These are phyloP conservation scores for Candida nemodendra DNA, from an alignment of 805 yeast species.

Conservation along the genomic window DNA sequence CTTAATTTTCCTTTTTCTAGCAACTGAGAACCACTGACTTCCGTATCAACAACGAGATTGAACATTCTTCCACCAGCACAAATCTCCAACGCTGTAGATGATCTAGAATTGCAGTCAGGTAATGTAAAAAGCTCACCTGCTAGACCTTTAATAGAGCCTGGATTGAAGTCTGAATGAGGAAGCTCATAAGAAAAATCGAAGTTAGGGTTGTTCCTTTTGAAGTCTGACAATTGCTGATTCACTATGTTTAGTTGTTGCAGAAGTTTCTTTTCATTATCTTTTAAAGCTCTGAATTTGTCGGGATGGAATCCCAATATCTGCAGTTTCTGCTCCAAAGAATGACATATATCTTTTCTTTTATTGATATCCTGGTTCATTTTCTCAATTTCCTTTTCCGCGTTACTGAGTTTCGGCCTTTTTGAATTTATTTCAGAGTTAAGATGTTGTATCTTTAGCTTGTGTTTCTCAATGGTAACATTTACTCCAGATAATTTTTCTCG, in stretches of 20 bases:
- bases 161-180: conserved; percentile 62
- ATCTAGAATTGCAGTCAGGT: conserved; percentile 51
- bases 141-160: conserved; percentile 73
- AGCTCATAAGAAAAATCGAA: conserved; percentile 71
- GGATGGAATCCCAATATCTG: conserved; percentile 58
- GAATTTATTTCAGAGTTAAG: conserved; percentile 48
- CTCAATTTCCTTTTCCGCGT: conserved; percentile 52
- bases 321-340: conserved; percentile 41
- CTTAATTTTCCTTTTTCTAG: conserved; percentile 75
- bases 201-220: conserved; percentile 65
- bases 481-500: conserved; percentile 54
- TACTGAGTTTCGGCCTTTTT: conserved; percentile 45
- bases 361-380: conserved; percentile 43
- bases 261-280: conserved; percentile 42
- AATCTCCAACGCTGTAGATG: conserved; percentile 83
- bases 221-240: conserved; percentile 46
- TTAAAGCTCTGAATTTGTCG: conserved; percentile 41
- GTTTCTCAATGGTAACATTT: conserved; percentile 56
- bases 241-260: conserved; percentile 44
- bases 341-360: conserved; percentile 38
- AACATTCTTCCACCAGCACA: conserved; percentile 92
- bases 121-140: conserved; percentile 82
- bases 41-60: conserved; percentile 88
- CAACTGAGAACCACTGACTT: conserved; percentile 77
- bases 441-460: conserved; percentile 57